Percentiles rank a stretch among this genome's conserved stretches.
Evolutionary conservation across 306 rosid species (phyloP).

Genomic region (Cicer judaicum): DNA sequence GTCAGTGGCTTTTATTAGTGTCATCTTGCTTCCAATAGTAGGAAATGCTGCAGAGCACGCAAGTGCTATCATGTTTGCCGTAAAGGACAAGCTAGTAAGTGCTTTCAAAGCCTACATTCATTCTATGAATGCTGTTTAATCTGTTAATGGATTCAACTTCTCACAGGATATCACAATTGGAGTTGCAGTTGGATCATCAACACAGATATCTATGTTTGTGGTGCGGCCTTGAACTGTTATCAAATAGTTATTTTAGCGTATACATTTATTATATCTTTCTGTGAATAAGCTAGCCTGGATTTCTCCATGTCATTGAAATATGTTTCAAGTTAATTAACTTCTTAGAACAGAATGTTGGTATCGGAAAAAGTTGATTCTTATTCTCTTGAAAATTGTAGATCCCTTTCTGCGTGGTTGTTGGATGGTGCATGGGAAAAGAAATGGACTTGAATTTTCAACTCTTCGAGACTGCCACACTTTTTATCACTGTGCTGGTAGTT

Average conservation of each 20-base stretch:
- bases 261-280: slow-evolving; percentile 12
- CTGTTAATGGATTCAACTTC: slow-evolving; percentile 47
- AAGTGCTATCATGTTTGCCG: slow-evolving; percentile 95
- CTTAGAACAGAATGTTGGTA: background rate
- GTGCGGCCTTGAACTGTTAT: slow-evolving; percentile 57
- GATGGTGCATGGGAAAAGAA: slow-evolving; percentile 89
- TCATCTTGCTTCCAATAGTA: slow-evolving; percentile 88
- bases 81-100: slow-evolving; percentile 96
- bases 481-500: slow-evolving; percentile 88
- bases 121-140: slow-evolving; percentile 25
- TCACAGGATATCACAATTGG: slow-evolving; percentile 86
- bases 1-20: slow-evolving; percentile 90
- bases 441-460: slow-evolving; percentile 97
- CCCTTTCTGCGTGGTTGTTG: slow-evolving; percentile 93
- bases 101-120: slow-evolving; percentile 39
- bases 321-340: slow-evolving; percentile 20
- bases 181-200: slow-evolving; percentile 94
- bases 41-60: slow-evolving; percentile 77
- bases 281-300: slow-evolving; percentile 15
- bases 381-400: slow-evolving; percentile 56
- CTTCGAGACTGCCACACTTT: slow-evolving; percentile 91
- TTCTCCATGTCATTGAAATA: slow-evolving; percentile 27
- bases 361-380: slow-evolving; percentile 27
- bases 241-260: slow-evolving; percentile 20
- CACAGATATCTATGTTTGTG: slow-evolving; percentile 97